These are phyloP conservation scores for Wickerhamomyces rabaulensis DNA, from an alignment of 805 yeast genomes.

Conservation along the genomic window DNA sequence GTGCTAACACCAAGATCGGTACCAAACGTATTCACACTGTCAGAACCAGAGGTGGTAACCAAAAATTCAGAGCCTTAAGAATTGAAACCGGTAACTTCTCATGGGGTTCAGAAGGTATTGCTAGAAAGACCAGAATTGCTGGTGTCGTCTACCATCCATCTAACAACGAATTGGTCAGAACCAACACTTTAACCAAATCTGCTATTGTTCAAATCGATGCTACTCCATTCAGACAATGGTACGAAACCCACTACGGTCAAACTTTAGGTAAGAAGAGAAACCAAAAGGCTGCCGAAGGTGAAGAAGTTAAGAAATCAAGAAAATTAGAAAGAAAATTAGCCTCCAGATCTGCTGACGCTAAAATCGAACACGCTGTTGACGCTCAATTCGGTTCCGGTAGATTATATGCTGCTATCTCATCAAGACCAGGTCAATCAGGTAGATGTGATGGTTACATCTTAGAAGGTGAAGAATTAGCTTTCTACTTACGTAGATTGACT, in stretches of 20 bases:
- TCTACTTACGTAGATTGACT: conserved; percentile 99
- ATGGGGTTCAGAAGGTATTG: conserved; percentile 98
- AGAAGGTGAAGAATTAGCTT: conserved; percentile 99
- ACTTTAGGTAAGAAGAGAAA: conserved; percentile 81
- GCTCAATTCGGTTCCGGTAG: conserved; percentile 98
- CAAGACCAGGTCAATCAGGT: conserved; percentile 99
- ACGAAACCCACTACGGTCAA: conserved; percentile 96
- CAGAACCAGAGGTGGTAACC: conserved; percentile 99
- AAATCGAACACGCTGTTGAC: conserved; percentile 86
- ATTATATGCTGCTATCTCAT: conserved; percentile 96
- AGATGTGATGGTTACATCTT: conserved; percentile 99
- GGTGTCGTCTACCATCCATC: conserved; percentile 99
- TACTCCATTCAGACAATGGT: conserved; percentile 99
- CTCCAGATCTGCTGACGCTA: conserved; percentile 79
- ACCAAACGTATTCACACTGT: conserved; percentile 98
- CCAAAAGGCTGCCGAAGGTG: conserved; percentile 43
- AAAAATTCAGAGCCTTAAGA: conserved; percentile 99
- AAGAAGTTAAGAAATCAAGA: conserved; percentile 62
- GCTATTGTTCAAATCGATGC: conserved; percentile 99
- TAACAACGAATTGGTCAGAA: conserved; percentile 99
- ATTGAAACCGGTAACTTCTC: conserved; percentile 99
- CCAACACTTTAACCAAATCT: conserved; percentile 98
- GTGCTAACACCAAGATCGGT: conserved; percentile 99
- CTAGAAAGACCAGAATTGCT: conserved; percentile 98
- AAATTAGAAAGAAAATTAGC: conserved; percentile 90